Evolutionary conservation across 306 rosid genomes (phyloP).

Genomic region (Vigna unguiculata): DNA sequence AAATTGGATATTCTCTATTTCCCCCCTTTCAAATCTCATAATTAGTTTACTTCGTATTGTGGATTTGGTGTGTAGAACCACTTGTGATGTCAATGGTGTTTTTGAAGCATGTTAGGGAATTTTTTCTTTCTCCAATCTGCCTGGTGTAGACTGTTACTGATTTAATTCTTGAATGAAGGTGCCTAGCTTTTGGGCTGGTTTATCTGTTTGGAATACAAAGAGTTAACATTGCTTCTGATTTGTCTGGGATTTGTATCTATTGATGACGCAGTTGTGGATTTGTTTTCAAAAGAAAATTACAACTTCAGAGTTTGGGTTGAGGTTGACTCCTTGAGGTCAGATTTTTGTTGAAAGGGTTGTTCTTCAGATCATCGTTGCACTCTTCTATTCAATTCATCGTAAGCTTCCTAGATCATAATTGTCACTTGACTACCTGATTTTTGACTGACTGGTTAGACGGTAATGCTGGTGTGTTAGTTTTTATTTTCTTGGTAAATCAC

Average conservation of each 20-base stretch:
- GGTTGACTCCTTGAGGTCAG: neutral
- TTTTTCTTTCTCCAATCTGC: slow-evolving; percentile 2
- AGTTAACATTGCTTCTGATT: neutral
- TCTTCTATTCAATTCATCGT: neutral
- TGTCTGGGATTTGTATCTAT: slow-evolving; percentile 6
- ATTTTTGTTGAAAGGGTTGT: neutral
- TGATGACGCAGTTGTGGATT: neutral
- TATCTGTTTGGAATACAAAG: neutral
- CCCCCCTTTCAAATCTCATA: neutral
- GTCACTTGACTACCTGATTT: neutral
- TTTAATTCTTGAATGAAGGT: neutral
- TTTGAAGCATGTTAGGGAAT: neutral
- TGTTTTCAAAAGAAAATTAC: neutral
- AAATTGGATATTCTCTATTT: neutral
- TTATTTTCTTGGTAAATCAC: neutral
- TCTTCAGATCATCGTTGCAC: neutral
- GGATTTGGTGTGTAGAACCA: neutral
- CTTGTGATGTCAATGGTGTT: neutral
- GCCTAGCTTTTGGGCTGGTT: neutral
- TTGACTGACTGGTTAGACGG: neutral
- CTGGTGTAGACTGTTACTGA: neutral
- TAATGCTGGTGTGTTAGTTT: neutral
- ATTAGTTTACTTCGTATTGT: neutral
- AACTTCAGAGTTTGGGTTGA: neutral
- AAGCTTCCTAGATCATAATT: neutral